A percentile compares a stretch with the other conserved stretches of the same genome.
phyloP scores from a whole-genome alignment of 176 grass and related monocot genomes.

The Avena sativa region DNA sequence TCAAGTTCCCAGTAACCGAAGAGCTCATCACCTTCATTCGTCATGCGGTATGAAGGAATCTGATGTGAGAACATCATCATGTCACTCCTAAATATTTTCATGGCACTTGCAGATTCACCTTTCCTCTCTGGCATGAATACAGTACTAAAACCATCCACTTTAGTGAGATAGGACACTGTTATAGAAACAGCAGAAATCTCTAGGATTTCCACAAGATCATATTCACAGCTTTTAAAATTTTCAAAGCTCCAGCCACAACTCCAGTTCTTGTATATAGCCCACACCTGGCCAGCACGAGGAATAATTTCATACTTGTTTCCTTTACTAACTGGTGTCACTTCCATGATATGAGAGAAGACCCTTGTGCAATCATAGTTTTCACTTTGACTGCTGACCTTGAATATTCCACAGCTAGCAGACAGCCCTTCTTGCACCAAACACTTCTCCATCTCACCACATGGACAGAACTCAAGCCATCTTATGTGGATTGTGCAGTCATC shows the following conservation, averaged over 20 bases:
- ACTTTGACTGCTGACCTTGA: slow-evolving; percentile 31
- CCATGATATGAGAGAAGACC: slow-evolving; percentile 63
- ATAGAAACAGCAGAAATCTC: slow-evolving; percentile 20
- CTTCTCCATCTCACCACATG: slow-evolving; percentile 44
- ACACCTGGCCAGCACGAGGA: slow-evolving; percentile 60
- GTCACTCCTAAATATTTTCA: slow-evolving; percentile 49
- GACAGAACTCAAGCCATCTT: slow-evolving; percentile 68
- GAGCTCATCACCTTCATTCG: slow-evolving; percentile 45
- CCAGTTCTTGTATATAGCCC: slow-evolving; percentile 81
- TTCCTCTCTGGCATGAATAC: slow-evolving; percentile 57
- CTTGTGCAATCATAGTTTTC: slow-evolving; percentile 28
- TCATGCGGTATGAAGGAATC: slow-evolving; percentile 60
- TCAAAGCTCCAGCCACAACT: slow-evolving; percentile 45
- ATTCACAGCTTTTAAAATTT: slow-evolving; percentile 56
- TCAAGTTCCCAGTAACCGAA: slow-evolving; percentile 73
- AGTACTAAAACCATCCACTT: slow-evolving; percentile 56
- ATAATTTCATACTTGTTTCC: slow-evolving; percentile 53
- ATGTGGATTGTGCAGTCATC: slow-evolving; percentile 43
- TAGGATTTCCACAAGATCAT: slow-evolving; percentile 56
- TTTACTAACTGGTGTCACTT: slow-evolving; percentile 31
- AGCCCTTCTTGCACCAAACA: slow-evolving; percentile 42
- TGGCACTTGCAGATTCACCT: slow-evolving; percentile 3
- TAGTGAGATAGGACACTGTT: slow-evolving; percentile 48
- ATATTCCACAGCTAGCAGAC: slow-evolving; percentile 62
- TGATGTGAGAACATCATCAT: slow-evolving; percentile 72